phyloP scores from a whole-genome alignment of 371 early-diverging fungal species.

The Mucor indicus region DNA sequence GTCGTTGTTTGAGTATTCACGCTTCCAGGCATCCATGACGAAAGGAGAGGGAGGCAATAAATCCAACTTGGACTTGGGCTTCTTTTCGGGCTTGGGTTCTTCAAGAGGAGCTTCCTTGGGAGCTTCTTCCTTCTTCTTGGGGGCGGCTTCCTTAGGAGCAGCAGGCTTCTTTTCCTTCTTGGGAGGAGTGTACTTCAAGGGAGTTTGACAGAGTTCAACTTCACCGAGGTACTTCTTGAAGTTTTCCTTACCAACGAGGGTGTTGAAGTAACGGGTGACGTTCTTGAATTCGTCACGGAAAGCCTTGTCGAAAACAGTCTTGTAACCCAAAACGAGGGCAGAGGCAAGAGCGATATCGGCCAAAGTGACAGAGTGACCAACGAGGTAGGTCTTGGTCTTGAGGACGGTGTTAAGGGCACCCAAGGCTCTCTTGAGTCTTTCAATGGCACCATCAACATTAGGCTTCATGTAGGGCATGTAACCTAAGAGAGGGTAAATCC shows the following conservation, averaged over 20 bases:
- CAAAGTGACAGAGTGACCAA: slow-evolving; percentile 74
- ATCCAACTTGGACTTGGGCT: slow-evolving; percentile 91
- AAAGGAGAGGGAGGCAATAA: slow-evolving; percentile 82
- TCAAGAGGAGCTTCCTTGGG: slow-evolving; percentile 52
- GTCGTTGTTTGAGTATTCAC: slow-evolving; percentile 95
- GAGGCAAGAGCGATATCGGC: slow-evolving; percentile 69
- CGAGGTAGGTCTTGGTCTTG: slow-evolving; percentile 69
- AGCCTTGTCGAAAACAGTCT: slow-evolving; percentile 42
- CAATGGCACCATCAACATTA: slow-evolving; percentile 52
- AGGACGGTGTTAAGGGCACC: slow-evolving; percentile 62
- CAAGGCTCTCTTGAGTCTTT: slow-evolving; percentile 53
- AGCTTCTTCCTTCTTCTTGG: slow-evolving; percentile 57
- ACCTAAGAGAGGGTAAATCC: slow-evolving; percentile 59
- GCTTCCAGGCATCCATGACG: slow-evolving; percentile 91
- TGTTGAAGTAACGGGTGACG: slow-evolving; percentile 85
- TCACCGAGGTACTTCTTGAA: slow-evolving; percentile 80
- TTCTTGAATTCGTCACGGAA: slow-evolving; percentile 80
- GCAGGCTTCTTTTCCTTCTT: slow-evolving; percentile 64
- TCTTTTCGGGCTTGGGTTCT: slow-evolving; percentile 72
- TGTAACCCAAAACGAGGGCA: slow-evolving; percentile 51
- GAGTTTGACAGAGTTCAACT: slow-evolving; percentile 35
- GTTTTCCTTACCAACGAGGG: slow-evolving; percentile 70
- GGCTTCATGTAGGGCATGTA: slow-evolving; percentile 58
- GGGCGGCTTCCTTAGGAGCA: slow-evolving; percentile 52
- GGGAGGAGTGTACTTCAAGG: slow-evolving; percentile 34